Base-by-base conservation (phyloP, 192 early-diverging fungal genomes). In the Mortierella antarctica region DNA sequence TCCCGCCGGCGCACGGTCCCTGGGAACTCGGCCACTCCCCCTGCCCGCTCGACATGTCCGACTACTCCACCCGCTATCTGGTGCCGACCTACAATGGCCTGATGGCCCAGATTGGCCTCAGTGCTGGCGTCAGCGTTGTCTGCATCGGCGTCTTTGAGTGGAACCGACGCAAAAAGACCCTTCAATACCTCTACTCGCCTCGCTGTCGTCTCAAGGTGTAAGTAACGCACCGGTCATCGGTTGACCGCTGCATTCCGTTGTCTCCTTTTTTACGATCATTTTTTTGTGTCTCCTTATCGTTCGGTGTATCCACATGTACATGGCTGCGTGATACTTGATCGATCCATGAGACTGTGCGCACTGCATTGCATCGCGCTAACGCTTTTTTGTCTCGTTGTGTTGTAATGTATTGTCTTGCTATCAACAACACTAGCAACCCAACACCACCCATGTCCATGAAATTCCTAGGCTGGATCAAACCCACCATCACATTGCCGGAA, bases 61-160 rank as follows among this genome's bases (percentile, higher is more conserved):
- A 79, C 18, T 57, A 57, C 52, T 45, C 23, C 1, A 41, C 49
- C 57, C 76, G 76, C 44, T 79, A 62, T 51, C 44, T 79, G 51
- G 76, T 79, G 57, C 85, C 86, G 49, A 86, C 86, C 31, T 82
- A 85, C 60, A 73, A 87, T 31, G 88, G 88, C 7, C 61, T 89
- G 57, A 82, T 83, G 3, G 83, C 88, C 14, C 86, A 86, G 59
- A 71, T 89, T 59, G 86, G 87, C 20, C 85, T 89, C 51, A 83
- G 84, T 2, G 63, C 82, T 41, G 69, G 75, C n/a, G 78, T 89
- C 20, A 84, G 82, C 0, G 48, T 80, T 6, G 72, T 73, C 42
- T 87, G 88, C 65, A 50, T 89, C 41, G 69, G 85, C 31, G 70
- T 75, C 39, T 89, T 88, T 71, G 88, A 89, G 74, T 76, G 74